These are phyloP conservation scores for Arthrobotrys conoides DNA, from an alignment of 2,329 filamentous ascomycete genomes.

Conservation along the genomic window DNA sequence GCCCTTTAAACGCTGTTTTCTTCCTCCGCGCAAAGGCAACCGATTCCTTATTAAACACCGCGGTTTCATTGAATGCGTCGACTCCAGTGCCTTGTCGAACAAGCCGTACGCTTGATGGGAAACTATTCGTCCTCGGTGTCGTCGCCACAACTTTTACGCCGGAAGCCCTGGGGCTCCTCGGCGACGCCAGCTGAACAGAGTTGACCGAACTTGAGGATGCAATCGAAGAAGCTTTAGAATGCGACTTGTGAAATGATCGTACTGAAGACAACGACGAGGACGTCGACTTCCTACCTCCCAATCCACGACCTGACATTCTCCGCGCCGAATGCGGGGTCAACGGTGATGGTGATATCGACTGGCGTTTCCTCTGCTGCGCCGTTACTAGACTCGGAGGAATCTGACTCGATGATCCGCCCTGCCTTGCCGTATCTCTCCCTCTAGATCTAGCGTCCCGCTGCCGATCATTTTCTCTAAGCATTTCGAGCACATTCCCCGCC, in stretches of 20 bases:
- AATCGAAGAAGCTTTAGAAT: constrained; percentile 89
- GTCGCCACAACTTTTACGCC: constrained; percentile 96
- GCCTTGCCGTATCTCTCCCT: constrained; percentile 40
- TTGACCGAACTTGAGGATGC: constrained; percentile 83
- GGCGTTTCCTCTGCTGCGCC: constrained; percentile 74
- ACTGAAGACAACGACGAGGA: constrained; percentile 95
- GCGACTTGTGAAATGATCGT: constrained; percentile 88
- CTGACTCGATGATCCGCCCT: constrained; percentile 37
- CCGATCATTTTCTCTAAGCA: constrained; percentile 52
- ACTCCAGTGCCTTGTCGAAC: constrained; percentile 73
- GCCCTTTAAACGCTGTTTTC: constrained; percentile 85
- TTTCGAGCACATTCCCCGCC: constrained; percentile 52
- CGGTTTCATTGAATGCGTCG: constrained; percentile 65
- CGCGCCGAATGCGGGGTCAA: constrained; percentile 89
- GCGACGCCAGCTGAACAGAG: constrained; percentile 75
- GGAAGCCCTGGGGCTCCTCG: constrained; percentile 85
- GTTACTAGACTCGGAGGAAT: constrained; percentile 38
- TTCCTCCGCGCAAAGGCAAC: constrained; percentile 86
- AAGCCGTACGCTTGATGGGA: constrained; percentile 88
- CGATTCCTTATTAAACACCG: constrained; percentile 71
- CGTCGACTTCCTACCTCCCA: constrained; percentile 93
- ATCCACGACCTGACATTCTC: constrained; percentile 82
- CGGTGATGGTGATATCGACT: constrained; percentile 87
- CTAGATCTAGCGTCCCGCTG: constrained; percentile 42
- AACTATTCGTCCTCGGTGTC: constrained; percentile 78